Conservation (phyloP, 768 basidiomycete genomes). For the Xanthoconium stramineum region DNA sequence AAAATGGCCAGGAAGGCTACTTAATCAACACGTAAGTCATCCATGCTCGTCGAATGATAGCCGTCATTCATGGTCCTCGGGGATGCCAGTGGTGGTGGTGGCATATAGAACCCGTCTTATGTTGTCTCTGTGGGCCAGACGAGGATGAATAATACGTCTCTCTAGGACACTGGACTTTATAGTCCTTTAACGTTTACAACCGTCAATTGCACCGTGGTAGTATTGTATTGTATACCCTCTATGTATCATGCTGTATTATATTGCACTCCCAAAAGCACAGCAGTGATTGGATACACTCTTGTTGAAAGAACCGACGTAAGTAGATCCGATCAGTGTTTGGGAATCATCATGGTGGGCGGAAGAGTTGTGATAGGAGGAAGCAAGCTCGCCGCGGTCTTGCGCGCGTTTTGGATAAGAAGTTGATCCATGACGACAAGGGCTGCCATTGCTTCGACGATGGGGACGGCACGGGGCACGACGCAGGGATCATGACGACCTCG, state of each 20-base stretch:
- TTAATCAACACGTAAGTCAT: constrained; percentile 65
- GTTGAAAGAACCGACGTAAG: background rate
- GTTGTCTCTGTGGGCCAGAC: constrained; percentile 60
- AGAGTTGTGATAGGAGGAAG: constrained; percentile 88
- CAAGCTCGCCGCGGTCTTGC: constrained; percentile 66
- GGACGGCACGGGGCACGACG: constrained; percentile 94
- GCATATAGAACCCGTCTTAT: constrained; percentile 61
- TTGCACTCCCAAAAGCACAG: background rate
- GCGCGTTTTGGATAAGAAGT: constrained; percentile 84
- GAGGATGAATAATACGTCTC: constrained; percentile 30
- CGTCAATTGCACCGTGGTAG: no score
- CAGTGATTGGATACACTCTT: background rate
- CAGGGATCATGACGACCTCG: constrained; percentile 96
- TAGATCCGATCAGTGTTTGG: constrained; percentile 28
- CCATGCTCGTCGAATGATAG: background rate
- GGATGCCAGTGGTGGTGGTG: constrained; percentile 79
- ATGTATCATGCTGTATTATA: constrained; percentile 2
- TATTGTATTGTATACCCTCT: constrained; percentile 16
- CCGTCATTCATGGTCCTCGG: background rate
- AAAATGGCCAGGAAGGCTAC: constrained; percentile 60
- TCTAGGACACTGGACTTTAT: background rate
- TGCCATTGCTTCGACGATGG: constrained; percentile 98
- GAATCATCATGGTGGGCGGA: constrained; percentile 88
- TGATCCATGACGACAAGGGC: constrained; percentile 94
- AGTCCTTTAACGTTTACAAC: background rate